These are phyloP conservation scores for Wickerhamomyces chaumierensis DNA, from an alignment of 805 yeast species.

Conservation along the genomic window DNA sequence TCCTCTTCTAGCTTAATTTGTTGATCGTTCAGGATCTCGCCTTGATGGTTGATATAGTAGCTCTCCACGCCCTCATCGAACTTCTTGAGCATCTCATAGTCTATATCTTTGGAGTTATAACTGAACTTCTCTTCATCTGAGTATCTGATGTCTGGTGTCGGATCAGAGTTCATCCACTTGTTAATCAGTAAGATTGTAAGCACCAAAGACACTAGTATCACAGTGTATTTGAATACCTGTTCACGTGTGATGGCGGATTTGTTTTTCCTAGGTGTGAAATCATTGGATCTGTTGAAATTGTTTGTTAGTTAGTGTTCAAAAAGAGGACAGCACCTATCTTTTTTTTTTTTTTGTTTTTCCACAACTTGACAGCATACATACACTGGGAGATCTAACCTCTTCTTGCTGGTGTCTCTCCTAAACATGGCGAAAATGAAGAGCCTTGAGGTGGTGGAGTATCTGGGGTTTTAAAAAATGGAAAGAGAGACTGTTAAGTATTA, in stretches of 20 bases:
- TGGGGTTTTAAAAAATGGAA: no score
- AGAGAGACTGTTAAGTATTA: no score
- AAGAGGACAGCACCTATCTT: no score
- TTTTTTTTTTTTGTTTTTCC: not conserved
- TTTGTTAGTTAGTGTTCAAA: conserved; percentile 4
- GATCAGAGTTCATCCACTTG: not conserved
- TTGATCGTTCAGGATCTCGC: conserved; percentile 17
- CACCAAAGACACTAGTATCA: not conserved
- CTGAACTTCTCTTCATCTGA: conserved; percentile 7
- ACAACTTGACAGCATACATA: conserved; percentile 20
- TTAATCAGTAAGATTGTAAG: not conserved
- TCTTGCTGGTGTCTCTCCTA: conserved; percentile 17
- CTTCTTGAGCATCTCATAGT: conserved; percentile 20
- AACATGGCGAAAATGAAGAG: conserved; percentile 3
- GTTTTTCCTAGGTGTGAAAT: conserved; percentile 16
- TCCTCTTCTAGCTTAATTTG: conserved; percentile 22
- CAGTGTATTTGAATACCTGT: not conserved
- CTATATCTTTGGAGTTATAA: conserved; percentile 23
- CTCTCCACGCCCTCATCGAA: conserved; percentile 28
- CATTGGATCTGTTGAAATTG: conserved; percentile 17
- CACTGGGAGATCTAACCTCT: conserved; percentile 39
- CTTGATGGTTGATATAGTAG: conserved; percentile 24
- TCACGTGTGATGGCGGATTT: not conserved
- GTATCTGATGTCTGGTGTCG: conserved; percentile 1
- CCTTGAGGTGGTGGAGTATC: no score